A percentile compares a stretch with the other conserved stretches of the same genome.
Evolutionary conservation across 139 green algal genomes (phyloP).

Genomic region (Chlamydomonas applanata): DNA sequence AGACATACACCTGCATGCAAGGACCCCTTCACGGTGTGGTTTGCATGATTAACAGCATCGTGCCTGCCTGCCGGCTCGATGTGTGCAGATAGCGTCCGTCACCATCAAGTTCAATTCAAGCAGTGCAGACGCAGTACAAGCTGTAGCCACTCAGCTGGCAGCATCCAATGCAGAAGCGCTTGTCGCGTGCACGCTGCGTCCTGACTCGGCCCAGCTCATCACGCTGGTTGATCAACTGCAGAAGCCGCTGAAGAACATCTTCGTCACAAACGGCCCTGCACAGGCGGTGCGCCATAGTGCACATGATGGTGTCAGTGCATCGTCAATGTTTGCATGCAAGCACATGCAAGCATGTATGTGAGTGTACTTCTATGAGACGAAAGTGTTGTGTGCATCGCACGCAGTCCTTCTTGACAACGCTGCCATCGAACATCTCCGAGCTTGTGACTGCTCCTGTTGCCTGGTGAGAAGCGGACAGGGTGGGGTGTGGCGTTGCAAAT

Average conservation of each 20-base stretch:
- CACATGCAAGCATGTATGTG: too few species aligned
- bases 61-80: too few species aligned
- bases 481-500: too few species aligned
- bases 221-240: not conserved
- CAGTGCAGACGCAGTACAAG: too few species aligned
- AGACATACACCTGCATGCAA: too few species aligned
- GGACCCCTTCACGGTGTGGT: too few species aligned
- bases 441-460: not conserved
- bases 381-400: not conserved
- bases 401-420: not conserved
- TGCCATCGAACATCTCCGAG: not conserved
- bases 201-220: not conserved
- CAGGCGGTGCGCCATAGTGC: not conserved
- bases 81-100: too few species aligned
- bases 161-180: not conserved
- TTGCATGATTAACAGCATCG: too few species aligned
- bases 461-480: conserved; percentile 3
- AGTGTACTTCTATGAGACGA: too few species aligned
- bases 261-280: conserved; percentile 6
- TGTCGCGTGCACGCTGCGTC: not conserved
- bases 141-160: not conserved
- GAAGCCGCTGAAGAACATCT: conserved; percentile 12
- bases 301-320: too few species aligned
- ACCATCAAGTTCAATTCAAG: too few species aligned
- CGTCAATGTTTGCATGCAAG: too few species aligned